Conservation (phyloP, 768 basidiomycete species). For the Hypholoma fasciculare region DNA sequence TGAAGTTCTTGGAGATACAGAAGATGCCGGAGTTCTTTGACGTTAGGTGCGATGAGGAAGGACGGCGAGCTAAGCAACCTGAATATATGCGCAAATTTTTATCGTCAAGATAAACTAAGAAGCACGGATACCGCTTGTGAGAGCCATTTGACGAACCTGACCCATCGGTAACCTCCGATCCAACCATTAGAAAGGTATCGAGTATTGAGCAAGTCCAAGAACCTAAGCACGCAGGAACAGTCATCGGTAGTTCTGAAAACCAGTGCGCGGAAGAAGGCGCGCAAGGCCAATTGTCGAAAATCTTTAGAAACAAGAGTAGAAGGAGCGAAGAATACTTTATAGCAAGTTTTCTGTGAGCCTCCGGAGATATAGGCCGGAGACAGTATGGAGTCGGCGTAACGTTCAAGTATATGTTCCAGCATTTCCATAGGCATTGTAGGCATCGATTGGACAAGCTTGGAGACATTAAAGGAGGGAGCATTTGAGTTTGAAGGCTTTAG, state of each 20-base stretch:
- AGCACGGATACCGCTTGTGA: no score
- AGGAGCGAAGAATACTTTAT: slow-evolving; percentile 31
- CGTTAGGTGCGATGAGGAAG: slow-evolving; percentile 26
- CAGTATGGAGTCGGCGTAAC: slow-evolving; percentile 18
- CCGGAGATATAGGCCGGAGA: not conserved
- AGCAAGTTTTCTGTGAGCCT: slow-evolving; percentile 17
- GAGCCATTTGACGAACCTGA: slow-evolving; percentile 38
- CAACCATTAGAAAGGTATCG: slow-evolving; percentile 12
- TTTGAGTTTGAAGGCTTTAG: not conserved
- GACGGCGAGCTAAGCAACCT: slow-evolving; percentile 34
- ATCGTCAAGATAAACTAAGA: not conserved
- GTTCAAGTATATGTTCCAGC: slow-evolving; percentile 33
- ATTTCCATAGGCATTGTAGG: slow-evolving; percentile 37
- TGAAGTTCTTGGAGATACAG: slow-evolving; percentile 36
- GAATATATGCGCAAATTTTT: slow-evolving; percentile 16
- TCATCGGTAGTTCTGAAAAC: slow-evolving; percentile 18
- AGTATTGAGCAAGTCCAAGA: slow-evolving; percentile 11
- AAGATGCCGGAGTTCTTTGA: slow-evolving; percentile 28
- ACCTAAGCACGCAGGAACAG: slow-evolving; percentile 9
- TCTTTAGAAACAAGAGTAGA: slow-evolving; percentile 40
- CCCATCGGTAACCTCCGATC: slow-evolving; percentile 39
- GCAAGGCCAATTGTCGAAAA: slow-evolving; percentile 44
- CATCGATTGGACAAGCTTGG: slow-evolving; percentile 1
- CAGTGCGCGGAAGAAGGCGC: slow-evolving; percentile 34
- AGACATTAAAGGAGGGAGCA: not conserved